phyloP scores from a whole-genome alignment of 2,329 filamentous ascomycete species.

The Cercospora zeina region DNA sequence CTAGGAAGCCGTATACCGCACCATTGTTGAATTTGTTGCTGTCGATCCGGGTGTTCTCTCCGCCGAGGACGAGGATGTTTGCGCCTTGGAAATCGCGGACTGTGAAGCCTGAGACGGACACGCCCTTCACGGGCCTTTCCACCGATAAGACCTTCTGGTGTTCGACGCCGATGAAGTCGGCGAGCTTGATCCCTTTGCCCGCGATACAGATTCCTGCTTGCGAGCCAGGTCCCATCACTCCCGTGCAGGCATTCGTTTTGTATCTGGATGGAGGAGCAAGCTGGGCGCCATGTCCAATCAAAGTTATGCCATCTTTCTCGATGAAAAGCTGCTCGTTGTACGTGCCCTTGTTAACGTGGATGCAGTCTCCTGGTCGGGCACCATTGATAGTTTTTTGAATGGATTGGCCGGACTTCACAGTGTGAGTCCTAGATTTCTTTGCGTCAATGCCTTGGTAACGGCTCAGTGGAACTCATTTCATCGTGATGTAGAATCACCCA shows the following conservation, averaged over 20 bases:
- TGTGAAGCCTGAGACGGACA: neutral
- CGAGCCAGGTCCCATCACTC: neutral
- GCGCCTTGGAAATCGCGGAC: neutral
- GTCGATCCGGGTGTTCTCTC: neutral
- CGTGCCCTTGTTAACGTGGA: neutral
- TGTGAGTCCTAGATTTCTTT: neutral
- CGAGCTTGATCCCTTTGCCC: neutral
- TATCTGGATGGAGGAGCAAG: neutral
- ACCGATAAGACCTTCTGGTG: neutral
- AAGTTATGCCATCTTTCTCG: conserved; percentile 1
- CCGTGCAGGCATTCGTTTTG: neutral
- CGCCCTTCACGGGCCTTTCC: neutral
- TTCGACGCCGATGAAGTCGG: neutral
- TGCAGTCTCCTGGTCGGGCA: neutral
- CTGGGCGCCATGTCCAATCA: neutral
- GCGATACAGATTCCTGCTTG: conserved; percentile 6
- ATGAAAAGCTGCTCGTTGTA: conserved; percentile 1
- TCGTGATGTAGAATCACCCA: neutral
- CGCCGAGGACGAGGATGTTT: neutral
- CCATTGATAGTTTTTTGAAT: neutral
- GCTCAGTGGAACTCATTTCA: neutral
- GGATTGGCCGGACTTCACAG: neutral
- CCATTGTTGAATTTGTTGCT: neutral
- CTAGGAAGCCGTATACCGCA: neutral
- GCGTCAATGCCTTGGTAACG: neutral